Conservation (phyloP, 2,329 filamentous ascomycete genomes). For the Hirsutella rhossiliensis region DNA sequence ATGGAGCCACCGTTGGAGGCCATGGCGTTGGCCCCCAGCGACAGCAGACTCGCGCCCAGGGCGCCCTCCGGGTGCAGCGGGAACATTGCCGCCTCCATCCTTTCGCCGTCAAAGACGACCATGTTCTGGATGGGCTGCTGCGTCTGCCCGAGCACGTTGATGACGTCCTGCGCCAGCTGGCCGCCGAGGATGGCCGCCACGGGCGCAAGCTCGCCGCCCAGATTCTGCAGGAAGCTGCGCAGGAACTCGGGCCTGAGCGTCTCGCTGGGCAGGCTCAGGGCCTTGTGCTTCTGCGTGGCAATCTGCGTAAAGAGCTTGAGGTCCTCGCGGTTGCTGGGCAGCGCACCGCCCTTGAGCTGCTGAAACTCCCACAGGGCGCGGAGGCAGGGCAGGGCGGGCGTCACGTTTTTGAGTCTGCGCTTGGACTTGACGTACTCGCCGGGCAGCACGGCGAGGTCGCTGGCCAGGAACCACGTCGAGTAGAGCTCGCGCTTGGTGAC, state of each 20-base stretch:
- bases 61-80: conserved; percentile 60
- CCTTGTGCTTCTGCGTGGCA: conserved; percentile 65
- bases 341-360: conserved; percentile 37
- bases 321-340: conserved; percentile 50
- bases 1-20: conserved; percentile 12
- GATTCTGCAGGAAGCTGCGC: conserved; percentile 74
- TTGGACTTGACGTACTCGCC: conserved; percentile 55
- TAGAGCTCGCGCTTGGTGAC: conserved; percentile 90
- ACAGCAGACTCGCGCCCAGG: conserved; percentile 37
- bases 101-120: conserved; percentile 79
- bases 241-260: conserved; percentile 62
- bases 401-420: conserved; percentile 63
- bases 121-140: conserved; percentile 97
- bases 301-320: conserved; percentile 66
- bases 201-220: conserved; percentile 73
- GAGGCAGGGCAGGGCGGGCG: conserved; percentile 72
- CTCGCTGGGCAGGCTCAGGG: conserved; percentile 56
- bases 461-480: conserved; percentile 77
- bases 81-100: conserved; percentile 67
- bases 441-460: conserved; percentile 58
- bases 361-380: conserved; percentile 81
- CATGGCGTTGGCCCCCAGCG: conserved; percentile 9
- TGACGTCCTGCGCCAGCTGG: conserved; percentile 87
- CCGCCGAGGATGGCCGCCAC: conserved; percentile 84
- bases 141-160: conserved; percentile 82